These are phyloP conservation scores for Rhodotorula mucilaginosa DNA, from an alignment of 1,284 basidiomycete genomes.

Conservation along the genomic window DNA sequence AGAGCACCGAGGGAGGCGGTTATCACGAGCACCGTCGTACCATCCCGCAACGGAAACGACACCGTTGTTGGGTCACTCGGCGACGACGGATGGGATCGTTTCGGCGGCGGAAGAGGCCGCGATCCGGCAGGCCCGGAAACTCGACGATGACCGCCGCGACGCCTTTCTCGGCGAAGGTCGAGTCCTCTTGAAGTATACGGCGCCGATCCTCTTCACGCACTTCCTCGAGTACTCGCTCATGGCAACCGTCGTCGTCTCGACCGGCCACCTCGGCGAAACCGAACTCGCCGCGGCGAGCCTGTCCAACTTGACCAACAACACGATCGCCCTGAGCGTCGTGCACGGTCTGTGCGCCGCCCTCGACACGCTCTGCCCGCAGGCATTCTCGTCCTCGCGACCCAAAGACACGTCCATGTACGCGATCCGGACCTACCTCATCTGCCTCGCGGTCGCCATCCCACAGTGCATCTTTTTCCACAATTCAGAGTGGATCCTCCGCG, in stretches of 20 bases:
- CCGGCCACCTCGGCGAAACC: constrained; percentile 44
- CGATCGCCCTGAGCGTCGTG: constrained; percentile 39
- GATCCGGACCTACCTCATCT: constrained; percentile 39
- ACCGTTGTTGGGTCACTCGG: constrained; percentile 10
- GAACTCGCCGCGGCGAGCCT: constrained; percentile 43
- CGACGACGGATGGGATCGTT: neutral
- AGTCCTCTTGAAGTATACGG: constrained; percentile 22
- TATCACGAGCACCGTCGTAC: neutral
- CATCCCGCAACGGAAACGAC: constrained; percentile 11
- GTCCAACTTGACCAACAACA: constrained; percentile 42
- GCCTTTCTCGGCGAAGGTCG: constrained; percentile 4
- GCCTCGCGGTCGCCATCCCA: constrained; percentile 38
- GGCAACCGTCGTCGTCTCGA: constrained; percentile 28
- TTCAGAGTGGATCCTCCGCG: constrained; percentile 60
- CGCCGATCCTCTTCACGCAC: constrained; percentile 35
- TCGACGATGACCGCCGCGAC: constrained; percentile 14
- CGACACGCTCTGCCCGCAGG: constrained; percentile 45
- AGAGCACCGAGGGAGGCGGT: no score
- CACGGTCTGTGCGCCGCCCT: constrained; percentile 40
- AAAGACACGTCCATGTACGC: constrained; percentile 41
- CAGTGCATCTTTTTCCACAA: constrained; percentile 41
- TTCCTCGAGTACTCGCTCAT: constrained; percentile 33
- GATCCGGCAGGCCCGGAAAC: constrained; percentile 4
- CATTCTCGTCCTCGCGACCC: constrained; percentile 38
- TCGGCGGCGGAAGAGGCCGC: constrained; percentile 18